Evolutionary conservation across 495 filamentous ascomycete species (phyloP).

Genomic region (Pseudevernia furfuracea): DNA sequence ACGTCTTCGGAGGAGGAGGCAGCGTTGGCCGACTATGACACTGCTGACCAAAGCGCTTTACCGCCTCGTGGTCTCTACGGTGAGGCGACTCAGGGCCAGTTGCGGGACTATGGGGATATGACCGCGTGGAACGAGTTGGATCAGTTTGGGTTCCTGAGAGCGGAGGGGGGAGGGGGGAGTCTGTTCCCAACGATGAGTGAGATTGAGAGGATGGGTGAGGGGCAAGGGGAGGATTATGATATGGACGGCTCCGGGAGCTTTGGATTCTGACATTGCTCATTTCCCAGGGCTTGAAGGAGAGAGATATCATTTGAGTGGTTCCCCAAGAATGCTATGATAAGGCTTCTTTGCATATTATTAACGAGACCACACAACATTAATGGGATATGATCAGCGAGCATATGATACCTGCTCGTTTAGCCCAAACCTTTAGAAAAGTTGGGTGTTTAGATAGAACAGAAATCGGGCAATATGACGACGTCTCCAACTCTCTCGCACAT

Average conservation of each 20-base stretch:
- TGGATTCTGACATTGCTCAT: background rate
- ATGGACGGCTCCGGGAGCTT: background rate
- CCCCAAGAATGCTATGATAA: too few relatives aligned
- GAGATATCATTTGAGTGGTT: too few relatives aligned
- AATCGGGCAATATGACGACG: too few relatives aligned
- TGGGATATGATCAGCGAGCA: too few relatives aligned
- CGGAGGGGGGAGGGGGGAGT: background rate
- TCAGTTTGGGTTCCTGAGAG: slow-evolving; percentile 9
- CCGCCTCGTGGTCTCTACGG: background rate
- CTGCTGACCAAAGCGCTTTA: background rate
- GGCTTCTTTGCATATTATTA: too few relatives aligned
- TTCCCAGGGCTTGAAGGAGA: too few relatives aligned
- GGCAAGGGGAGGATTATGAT: background rate
- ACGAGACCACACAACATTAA: too few relatives aligned
- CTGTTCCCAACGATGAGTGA: background rate
- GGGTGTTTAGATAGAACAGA: too few relatives aligned
- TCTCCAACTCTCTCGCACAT: too few relatives aligned
- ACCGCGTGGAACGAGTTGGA: slow-evolving; percentile 9
- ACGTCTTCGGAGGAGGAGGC: slow-evolving; percentile 2
- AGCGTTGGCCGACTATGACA: slow-evolving; percentile 5
- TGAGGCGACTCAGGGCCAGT: background rate
- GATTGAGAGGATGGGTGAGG: background rate
- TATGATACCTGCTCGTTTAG: too few relatives aligned
- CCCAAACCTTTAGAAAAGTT: too few relatives aligned
- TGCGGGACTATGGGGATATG: slow-evolving; percentile 1